phyloP scores from a whole-genome alignment of 352 stramenopile species.

The Phytophthora citrophthora region DNA sequence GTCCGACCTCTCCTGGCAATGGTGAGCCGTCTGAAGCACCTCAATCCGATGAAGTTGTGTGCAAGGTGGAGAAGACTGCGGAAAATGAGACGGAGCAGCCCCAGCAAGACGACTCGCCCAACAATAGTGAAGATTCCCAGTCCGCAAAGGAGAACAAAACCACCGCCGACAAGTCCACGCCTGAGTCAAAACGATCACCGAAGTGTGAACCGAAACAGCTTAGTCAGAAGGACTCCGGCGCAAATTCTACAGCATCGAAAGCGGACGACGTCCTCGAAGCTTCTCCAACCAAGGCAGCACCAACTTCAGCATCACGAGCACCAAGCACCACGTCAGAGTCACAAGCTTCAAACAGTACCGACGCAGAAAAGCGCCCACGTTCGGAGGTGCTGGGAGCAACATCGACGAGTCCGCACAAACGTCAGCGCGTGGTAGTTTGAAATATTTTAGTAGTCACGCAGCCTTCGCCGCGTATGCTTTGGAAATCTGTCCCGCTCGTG shows the following conservation, averaged over 20 bases:
- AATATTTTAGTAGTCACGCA: slow-evolving; percentile 34
- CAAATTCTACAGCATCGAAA: slow-evolving; percentile 17
- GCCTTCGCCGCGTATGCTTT: slow-evolving; percentile 36
- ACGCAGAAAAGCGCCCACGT: slow-evolving; percentile 41
- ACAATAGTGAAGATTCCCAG: slow-evolving; percentile 20
- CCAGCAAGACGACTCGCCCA: slow-evolving; percentile 12
- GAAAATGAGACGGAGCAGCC: slow-evolving; percentile 8
- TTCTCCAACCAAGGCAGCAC: slow-evolving; percentile 27
- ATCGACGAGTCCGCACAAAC: slow-evolving; percentile 50
- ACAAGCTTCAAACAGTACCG: slow-evolving; percentile 18
- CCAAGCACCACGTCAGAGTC: slow-evolving; percentile 35
- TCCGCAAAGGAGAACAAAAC: slow-evolving; percentile 31
- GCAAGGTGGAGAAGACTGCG: slow-evolving; percentile 28
- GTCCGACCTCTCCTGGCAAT: slow-evolving; percentile 30
- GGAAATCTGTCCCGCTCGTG: slow-evolving; percentile 3
- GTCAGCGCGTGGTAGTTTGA: slow-evolving; percentile 50
- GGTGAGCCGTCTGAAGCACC: slow-evolving; percentile 7
- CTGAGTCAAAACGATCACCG: slow-evolving; percentile 6
- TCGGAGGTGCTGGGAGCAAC: slow-evolving; percentile 26
- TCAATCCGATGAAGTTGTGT: slow-evolving; percentile 15
- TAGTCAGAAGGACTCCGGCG: slow-evolving; percentile 5
- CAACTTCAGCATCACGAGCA: slow-evolving; percentile 14
- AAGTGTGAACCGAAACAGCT: slow-evolving; percentile 29
- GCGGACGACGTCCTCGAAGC: slow-evolving; percentile 25
- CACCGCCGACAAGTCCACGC: slow-evolving; percentile 5